Evolutionary conservation across 78 protist species (phyloP).

Genomic region (Guillardia theta): DNA sequence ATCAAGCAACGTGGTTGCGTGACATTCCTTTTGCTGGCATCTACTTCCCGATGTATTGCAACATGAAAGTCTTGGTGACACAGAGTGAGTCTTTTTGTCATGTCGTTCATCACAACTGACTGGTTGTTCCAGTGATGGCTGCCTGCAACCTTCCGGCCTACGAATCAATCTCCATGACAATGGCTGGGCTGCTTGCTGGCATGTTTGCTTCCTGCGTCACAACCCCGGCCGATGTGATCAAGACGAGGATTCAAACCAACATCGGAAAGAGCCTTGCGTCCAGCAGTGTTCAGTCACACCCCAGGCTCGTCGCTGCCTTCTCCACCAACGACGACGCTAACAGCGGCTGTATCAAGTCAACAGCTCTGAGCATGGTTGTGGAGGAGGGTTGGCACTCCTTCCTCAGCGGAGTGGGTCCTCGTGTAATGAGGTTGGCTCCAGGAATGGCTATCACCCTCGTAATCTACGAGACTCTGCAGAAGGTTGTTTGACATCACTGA

Average conservation of each 20-base stretch:
- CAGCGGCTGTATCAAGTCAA: background rate
- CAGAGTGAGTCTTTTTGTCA: too few species aligned
- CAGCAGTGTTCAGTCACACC: background rate
- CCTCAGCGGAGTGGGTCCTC: background rate
- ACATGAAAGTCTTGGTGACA: conserved; percentile 62
- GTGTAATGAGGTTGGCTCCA: background rate
- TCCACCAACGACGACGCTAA: background rate
- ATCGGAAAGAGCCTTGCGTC: background rate
- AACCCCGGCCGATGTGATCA: background rate
- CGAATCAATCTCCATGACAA: background rate
- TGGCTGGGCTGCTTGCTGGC: background rate
- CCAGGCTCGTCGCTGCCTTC: background rate
- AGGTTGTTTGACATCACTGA: too few species aligned
- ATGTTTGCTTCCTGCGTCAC: background rate
- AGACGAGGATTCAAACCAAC: background rate
- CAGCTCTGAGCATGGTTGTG: background rate
- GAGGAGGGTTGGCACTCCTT: background rate
- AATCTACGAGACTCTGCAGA: background rate
- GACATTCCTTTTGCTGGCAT: conserved; percentile 84
- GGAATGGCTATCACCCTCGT: background rate
- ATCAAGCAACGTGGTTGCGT: conserved; percentile 72
- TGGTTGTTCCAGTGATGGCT: too few species aligned
- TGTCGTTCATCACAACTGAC: too few species aligned
- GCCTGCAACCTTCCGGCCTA: too few species aligned
- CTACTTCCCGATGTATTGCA: conserved; percentile 77